These are phyloP conservation scores for Hericium coralloides DNA, from an alignment of 768 basidiomycete species.

Conservation along the genomic window DNA sequence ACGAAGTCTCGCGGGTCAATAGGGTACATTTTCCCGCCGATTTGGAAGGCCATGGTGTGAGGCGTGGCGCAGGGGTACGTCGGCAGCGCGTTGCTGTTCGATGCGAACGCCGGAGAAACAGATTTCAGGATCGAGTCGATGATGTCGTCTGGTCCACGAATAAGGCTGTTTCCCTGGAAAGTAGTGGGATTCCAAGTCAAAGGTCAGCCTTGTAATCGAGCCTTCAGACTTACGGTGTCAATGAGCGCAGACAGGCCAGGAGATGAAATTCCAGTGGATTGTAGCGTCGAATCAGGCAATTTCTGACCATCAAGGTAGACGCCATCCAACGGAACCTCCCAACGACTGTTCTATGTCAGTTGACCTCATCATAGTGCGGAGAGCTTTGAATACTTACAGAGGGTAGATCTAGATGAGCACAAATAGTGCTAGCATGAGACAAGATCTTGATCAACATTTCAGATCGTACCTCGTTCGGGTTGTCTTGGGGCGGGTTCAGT, in stretches of 20 bases:
- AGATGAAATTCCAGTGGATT: constrained; percentile 39
- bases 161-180: constrained; percentile 60
- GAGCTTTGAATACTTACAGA: constrained; percentile 1
- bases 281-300: constrained; percentile 43
- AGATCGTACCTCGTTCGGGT: constrained; percentile 45
- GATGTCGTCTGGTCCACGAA: constrained; percentile 48
- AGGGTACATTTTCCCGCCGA: constrained; percentile 41
- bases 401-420: constrained; percentile 8
- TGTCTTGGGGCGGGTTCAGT: constrained; percentile 42
- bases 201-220: background rate
- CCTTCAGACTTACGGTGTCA: constrained; percentile 44
- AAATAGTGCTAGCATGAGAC: background rate
- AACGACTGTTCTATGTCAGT: constrained; percentile 19
- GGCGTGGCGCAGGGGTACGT: constrained; percentile 9
- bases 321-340: constrained; percentile 66
- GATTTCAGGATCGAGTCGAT: constrained; percentile 4
- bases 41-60: constrained; percentile 9
- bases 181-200: background rate
- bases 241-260: constrained; percentile 36
- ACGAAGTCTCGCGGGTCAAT: constrained; percentile 76
- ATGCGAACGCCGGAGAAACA: constrained; percentile 8
- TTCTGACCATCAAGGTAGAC: constrained; percentile 59
- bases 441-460: background rate
- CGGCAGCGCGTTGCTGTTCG: constrained; percentile 1
- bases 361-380: background rate